Evolutionary conservation across 129 eudicot genomes (phyloP).

Genomic region (Solidago caesia): DNA sequence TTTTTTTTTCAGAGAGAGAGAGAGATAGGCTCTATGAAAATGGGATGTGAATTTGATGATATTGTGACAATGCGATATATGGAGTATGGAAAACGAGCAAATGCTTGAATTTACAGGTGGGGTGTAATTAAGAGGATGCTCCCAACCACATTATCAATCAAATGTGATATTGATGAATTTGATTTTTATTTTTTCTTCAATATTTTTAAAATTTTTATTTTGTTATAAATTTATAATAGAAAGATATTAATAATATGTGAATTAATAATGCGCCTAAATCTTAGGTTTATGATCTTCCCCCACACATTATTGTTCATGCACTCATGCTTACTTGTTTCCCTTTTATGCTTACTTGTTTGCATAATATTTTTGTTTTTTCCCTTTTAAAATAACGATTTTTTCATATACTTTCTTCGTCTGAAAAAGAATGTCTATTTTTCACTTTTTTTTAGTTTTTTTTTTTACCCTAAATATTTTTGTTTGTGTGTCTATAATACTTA

Average conservation of each 20-base stretch:
- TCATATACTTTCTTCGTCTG: too few relatives aligned
- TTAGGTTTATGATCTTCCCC: conserved; percentile 15
- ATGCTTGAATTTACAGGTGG: conserved; percentile 15
- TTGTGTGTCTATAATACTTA: too few relatives aligned
- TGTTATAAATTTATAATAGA: not conserved
- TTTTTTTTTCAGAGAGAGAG: not conserved
- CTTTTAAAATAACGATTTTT: too few relatives aligned
- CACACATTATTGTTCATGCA: not conserved
- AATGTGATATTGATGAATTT: not conserved
- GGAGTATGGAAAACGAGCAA: not conserved
- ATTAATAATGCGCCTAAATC: not conserved
- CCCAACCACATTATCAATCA: not conserved
- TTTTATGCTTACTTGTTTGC: too few relatives aligned
- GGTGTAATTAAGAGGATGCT: conserved; percentile 8
- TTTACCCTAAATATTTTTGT: too few relatives aligned
- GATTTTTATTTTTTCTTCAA: not conserved
- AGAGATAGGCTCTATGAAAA: not conserved
- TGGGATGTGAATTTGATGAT: not conserved
- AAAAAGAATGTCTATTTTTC: too few relatives aligned
- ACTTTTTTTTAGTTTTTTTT: too few relatives aligned
- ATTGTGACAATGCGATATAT: not conserved
- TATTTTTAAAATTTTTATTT: not conserved
- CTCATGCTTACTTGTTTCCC: too few relatives aligned
- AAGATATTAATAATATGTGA: not conserved
- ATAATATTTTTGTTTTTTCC: too few relatives aligned